phyloP scores from a whole-genome alignment of 352 stramenopile species.

The Phytophthora podocarpi region DNA sequence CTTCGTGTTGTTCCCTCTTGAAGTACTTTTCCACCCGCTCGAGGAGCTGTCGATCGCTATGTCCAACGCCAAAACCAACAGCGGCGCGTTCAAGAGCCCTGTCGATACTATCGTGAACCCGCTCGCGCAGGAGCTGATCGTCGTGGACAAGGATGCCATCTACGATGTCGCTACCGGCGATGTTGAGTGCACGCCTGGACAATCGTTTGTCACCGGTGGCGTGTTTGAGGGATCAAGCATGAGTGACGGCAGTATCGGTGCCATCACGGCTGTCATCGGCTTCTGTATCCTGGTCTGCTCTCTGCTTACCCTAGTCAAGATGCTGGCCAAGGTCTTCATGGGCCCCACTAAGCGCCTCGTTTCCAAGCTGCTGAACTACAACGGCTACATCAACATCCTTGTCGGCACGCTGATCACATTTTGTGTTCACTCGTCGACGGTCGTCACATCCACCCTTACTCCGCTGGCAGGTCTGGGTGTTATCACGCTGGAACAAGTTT shows the following conservation, averaged over 20 bases:
- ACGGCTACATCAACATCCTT: constrained; percentile 89
- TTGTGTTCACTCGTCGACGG: constrained; percentile 89
- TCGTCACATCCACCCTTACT: constrained; percentile 91
- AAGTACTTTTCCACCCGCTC: constrained; percentile 65
- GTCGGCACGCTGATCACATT: constrained; percentile 88
- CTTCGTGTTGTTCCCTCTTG: constrained; percentile 73
- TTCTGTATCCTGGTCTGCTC: constrained; percentile 55
- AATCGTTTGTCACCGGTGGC: constrained; percentile 47
- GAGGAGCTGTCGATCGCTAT: constrained; percentile 58
- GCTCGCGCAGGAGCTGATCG: constrained; percentile 36
- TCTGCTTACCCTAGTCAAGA: constrained; percentile 53
- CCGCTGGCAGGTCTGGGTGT: constrained; percentile 89
- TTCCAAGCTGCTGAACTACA: constrained; percentile 88
- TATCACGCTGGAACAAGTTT: constrained; percentile 89
- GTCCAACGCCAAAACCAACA: constrained; percentile 37
- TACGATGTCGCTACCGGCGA: constrained; percentile 42
- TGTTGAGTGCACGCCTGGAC: constrained; percentile 20
- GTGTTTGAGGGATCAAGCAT: constrained; percentile 40
- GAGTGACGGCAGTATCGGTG: constrained; percentile 50
- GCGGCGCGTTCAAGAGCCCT: constrained; percentile 47
- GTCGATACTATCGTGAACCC: constrained; percentile 54
- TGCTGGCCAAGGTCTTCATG: constrained; percentile 72
- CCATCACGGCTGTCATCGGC: constrained; percentile 49
- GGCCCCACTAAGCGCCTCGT: constrained; percentile 87
- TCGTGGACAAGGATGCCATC: constrained; percentile 47